Evolutionary conservation across 2,329 filamentous ascomycete genomes (phyloP), one percentile per base, ranked within the genome.

Genomic region (Sclerotinia subarctica): DNA sequence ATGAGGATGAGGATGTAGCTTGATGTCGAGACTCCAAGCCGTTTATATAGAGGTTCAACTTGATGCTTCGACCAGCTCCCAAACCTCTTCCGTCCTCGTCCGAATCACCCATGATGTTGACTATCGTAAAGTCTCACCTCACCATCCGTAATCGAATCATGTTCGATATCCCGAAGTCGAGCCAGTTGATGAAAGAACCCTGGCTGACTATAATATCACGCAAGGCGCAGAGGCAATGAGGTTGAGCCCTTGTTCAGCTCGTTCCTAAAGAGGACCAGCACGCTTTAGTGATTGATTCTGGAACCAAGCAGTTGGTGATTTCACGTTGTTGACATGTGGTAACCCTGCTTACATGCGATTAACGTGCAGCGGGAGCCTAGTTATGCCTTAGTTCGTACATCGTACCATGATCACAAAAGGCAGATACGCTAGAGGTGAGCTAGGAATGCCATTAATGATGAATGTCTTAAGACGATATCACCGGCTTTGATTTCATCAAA

Each of bases 11-110:
- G 29, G 59, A 57, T 64, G 17, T 13, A 64, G 59, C 21, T 64
- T 53, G 49, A 67, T 60, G 21, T 35, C 11, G 42, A 68, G 57
- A 64, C 32, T 54, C 64, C 42, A 32, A 21, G 38, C 3, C 3
- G 49, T 68, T 64, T 44, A 62, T 68, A 68, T 68, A 68, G 26
- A 49, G n/a, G 46, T 64, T 53, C 54, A 35, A 53, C 11, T 62
- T 46, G 56, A 67, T 62, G 35, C 38, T 49, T 52, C 26, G 32
- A n/a, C 56, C 32, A 53, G 29, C 35, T 26, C 24, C 6, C 56
- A 67, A 21, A 21, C 32, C 4, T 29, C 24, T 66, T 60, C 32
- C 46, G 11, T 42, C 46, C 17, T 44, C n/a, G 26, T 42, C 24
- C 24, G 26, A 13, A 24, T 35, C 46, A 51, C 46, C 59, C 59